Evolutionary conservation across 2,329 filamentous ascomycete genomes (phyloP).

Genomic region (Penicillium sp.): DNA sequence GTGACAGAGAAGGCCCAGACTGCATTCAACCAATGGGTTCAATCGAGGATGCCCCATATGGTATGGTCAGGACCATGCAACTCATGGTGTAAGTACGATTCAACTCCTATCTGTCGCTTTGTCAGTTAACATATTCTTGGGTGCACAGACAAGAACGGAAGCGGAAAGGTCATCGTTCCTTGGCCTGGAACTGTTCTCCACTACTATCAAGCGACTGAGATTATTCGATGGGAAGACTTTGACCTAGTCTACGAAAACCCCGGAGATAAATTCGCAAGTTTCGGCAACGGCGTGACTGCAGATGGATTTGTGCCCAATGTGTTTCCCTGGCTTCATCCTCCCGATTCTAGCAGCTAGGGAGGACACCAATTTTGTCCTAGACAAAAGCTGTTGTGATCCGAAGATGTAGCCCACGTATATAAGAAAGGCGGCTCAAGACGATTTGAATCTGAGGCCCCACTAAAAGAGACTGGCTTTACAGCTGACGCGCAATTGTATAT

Average conservation of each 20-base stretch:
- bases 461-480: too few relatives aligned
- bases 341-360: not conserved
- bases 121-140: not conserved
- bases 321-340: constrained; percentile 2
- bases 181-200: constrained; percentile 13
- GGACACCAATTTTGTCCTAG: too few relatives aligned
- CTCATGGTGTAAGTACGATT: constrained; percentile 3
- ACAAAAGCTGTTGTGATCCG: too few relatives aligned
- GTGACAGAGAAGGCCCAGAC: not conserved
- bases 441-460: too few relatives aligned
- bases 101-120: not conserved
- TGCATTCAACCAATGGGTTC: constrained; percentile 9
- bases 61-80: constrained; percentile 9
- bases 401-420: too few relatives aligned
- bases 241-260: not conserved
- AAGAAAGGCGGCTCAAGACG: too few relatives aligned
- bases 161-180: constrained; percentile 9
- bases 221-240: constrained; percentile 12
- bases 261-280: constrained; percentile 1
- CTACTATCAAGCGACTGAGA: constrained; percentile 10
- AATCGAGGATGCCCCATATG: constrained; percentile 10
- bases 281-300: not conserved
- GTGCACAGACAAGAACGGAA: constrained; percentile 2
- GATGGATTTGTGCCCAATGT: constrained; percentile 1
- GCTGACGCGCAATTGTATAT: too few relatives aligned